Percentiles rank a stretch among this genome's conserved stretches.
phyloP scores from a whole-genome alignment of 2,329 filamentous ascomycete species.

The Aspergillus sergii region DNA sequence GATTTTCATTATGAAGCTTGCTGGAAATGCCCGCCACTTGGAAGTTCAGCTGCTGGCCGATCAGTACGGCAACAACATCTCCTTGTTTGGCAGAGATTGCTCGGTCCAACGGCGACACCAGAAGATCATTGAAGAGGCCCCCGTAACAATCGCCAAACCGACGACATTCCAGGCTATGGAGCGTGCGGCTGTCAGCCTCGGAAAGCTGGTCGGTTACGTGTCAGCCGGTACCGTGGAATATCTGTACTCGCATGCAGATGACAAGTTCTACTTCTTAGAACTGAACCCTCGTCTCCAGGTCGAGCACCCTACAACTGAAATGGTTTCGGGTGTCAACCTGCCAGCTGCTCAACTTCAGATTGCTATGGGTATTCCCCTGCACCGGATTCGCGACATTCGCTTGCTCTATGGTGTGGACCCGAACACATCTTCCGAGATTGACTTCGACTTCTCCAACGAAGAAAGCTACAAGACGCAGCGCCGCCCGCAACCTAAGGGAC shows the following conservation, averaged over 20 bases:
- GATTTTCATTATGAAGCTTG: conserved; percentile 99
- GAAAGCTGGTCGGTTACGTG: conserved; percentile 93
- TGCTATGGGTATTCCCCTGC: conserved; percentile 96
- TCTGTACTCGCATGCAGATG: conserved; percentile 94
- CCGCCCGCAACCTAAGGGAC: conserved; percentile 88
- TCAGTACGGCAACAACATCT: conserved; percentile 99
- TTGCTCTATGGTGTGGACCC: conserved; percentile 95
- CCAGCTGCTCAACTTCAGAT: conserved; percentile 97
- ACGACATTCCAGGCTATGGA: conserved; percentile 95
- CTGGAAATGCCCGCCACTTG: conserved; percentile 92
- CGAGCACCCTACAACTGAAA: conserved; percentile 98
- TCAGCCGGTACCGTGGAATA: conserved; percentile 99
- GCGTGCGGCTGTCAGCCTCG: conserved; percentile 89
- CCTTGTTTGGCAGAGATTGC: conserved; percentile 96
- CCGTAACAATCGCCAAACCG: conserved; percentile 90
- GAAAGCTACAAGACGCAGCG: conserved; percentile 83
- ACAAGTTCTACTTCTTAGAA: conserved; percentile 99
- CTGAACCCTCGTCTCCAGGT: conserved; percentile 98
- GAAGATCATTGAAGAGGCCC: conserved; percentile 99
- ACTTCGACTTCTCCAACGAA: conserved; percentile 92
- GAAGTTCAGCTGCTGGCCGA: conserved; percentile 97
- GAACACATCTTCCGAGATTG: conserved; percentile 81
- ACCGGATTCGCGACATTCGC: conserved; percentile 94
- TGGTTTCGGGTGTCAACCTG: conserved; percentile 97
- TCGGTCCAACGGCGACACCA: conserved; percentile 98